A percentile compares a stretch with the other conserved stretches of the same genome.
Evolutionary conservation across 768 basidiomycete genomes (phyloP).

Genomic region (Collybia nuda): DNA sequence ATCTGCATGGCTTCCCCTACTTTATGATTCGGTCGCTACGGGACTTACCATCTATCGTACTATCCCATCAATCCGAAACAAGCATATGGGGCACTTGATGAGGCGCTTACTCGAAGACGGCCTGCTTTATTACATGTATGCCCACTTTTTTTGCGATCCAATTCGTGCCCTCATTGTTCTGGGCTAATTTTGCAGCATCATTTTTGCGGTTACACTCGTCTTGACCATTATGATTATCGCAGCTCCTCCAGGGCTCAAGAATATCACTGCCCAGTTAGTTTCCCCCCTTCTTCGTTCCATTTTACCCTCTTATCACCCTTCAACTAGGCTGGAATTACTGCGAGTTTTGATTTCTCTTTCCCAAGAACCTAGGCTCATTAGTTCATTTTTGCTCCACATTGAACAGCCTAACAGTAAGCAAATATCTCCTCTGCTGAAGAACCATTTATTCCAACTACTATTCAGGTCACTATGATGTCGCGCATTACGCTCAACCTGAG

Average conservation of each 20-base stretch:
- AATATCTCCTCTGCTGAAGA: constrained; percentile 2
- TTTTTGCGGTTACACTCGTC: constrained; percentile 46
- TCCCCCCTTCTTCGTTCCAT: not conserved
- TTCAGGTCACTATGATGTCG: constrained; percentile 66
- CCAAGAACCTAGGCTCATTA: constrained; percentile 6
- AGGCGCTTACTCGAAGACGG: constrained; percentile 45
- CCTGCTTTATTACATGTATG: constrained; percentile 44
- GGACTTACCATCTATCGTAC: constrained; percentile 36
- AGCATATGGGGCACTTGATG: constrained; percentile 35
- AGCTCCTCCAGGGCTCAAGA: constrained; percentile 44
- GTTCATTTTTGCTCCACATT: not conserved
- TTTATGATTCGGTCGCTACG: constrained; percentile 47
- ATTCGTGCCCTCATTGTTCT: not conserved
- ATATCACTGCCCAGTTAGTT: constrained; percentile 48
- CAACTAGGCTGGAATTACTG: constrained; percentile 36
- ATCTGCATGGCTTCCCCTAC: constrained; percentile 49
- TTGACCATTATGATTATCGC: constrained; percentile 46
- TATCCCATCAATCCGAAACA: constrained; percentile 31
- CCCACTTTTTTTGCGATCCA: not conserved
- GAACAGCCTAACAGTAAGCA: not conserved
- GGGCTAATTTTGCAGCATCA: constrained; percentile 28
- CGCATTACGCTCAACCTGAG: constrained; percentile 63
- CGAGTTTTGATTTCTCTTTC: constrained; percentile 20
- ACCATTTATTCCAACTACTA: not conserved
- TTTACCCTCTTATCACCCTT: not conserved